Evolutionary conservation across 768 basidiomycete species (phyloP), one percentile per base, ranked within the genome.

Genomic region (Podaxis sp.): DNA sequence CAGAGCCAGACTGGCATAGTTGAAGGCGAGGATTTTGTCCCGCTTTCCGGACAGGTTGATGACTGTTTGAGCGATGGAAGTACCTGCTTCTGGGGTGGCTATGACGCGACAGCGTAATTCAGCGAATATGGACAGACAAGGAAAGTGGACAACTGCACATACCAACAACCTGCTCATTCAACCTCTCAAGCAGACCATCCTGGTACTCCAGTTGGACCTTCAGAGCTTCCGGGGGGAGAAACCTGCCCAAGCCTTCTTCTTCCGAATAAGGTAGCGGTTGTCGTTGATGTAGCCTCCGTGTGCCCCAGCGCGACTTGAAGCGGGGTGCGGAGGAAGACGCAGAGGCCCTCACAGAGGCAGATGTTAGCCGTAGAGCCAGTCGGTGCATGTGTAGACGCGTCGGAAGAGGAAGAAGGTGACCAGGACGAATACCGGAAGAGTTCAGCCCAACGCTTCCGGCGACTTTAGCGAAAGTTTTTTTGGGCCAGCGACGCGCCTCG

Each of bases 1-100:
- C 64, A 98, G 78, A 4, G 96, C 93, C 52, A 93, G 84, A 65
- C 90, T 90, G 3, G 96, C 94, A 70, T 96, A 94, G 75, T 92
- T 96, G 75, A 95, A 98, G 25, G 86, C 85, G 57, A 96, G 75
- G 1, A 86, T 81, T 57, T 85, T 76, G 24, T 83, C 77, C 47
- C 83, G 83, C 33, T 85, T 76, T 15, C 76, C 68, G 0, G 93
- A 84, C 9, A 90, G 85, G 38, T 82, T 80, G 36, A 93, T 80
- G 25, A 96, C 82, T 24, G 90, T 90, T 69, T 94, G 86, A 0
- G 83, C 82, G 36, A 96, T 83, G 55, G 78, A 83, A 67, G 78
- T 74, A 65, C 79, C 80, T 66, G 83, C 82, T 62, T 84, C 77
- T 2, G 79, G 76, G 25, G 87, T 86, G 40, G 81, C 89, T 90